Evolutionary conservation across 768 basidiomycete species (phyloP).

Genomic region (Artomyces pyxidatus): DNA sequence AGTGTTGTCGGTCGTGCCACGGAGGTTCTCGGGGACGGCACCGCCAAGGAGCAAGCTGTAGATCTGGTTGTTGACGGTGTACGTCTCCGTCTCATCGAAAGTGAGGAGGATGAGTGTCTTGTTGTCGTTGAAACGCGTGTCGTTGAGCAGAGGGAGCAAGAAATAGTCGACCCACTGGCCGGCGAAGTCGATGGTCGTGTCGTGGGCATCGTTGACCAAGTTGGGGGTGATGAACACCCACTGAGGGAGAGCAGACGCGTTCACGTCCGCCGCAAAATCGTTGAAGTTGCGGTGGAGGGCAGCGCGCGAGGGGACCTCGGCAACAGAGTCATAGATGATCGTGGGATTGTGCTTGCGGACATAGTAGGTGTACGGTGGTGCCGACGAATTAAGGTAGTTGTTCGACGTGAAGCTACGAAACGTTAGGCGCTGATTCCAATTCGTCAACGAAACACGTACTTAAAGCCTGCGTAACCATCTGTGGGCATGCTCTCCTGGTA

Average conservation of each 20-base stretch:
- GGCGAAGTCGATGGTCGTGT: conserved; percentile 44
- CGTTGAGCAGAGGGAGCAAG: conserved; percentile 41
- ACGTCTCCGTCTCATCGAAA: conserved; percentile 49
- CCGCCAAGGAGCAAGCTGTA: conserved; percentile 36
- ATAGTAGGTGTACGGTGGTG: conserved; percentile 39
- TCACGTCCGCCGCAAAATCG: conserved; percentile 49
- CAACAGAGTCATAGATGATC: conserved; percentile 44
- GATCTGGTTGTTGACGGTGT: conserved; percentile 38
- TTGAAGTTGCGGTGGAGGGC: conserved; percentile 51
- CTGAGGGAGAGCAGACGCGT: conserved; percentile 41
- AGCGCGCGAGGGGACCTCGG: conserved; percentile 32
- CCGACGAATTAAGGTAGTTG: conserved; percentile 30
- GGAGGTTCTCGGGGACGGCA: conserved; percentile 33
- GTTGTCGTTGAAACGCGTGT: conserved; percentile 45
- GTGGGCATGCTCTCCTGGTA: conserved; percentile 55
- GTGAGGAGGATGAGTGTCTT: conserved; percentile 52
- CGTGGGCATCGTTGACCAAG: conserved; percentile 48
- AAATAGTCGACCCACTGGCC: conserved; percentile 40
- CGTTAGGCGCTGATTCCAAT: too few relatives aligned
- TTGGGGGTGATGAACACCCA: conserved; percentile 62
- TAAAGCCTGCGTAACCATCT: conserved; percentile 32
- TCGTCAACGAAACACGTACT: too few relatives aligned
- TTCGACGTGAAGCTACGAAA: conserved; percentile 27
- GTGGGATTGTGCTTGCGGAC: conserved; percentile 50
- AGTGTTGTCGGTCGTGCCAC: conserved; percentile 39